Percentiles rank a stretch among this genome's conserved stretches.
Evolutionary conservation across 192 early-diverging fungal genomes (phyloP).

Genomic region (Linnemannia exigua): DNA sequence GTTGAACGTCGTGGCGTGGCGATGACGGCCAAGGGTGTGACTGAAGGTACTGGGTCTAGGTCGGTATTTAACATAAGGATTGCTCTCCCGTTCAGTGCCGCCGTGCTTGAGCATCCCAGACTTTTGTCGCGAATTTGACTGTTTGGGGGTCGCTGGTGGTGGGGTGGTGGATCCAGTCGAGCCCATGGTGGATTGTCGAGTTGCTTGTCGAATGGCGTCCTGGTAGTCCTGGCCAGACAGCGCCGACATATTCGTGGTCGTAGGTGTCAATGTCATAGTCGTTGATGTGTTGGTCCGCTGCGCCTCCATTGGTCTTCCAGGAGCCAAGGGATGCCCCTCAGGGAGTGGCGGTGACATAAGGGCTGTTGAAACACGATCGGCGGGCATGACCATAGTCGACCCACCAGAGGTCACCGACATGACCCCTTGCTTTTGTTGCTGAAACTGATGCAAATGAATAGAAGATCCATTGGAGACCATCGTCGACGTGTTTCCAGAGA

Average conservation of each 20-base stretch:
- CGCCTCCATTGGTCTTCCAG: neutral
- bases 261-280: slow-evolving; percentile 6
- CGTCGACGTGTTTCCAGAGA: slow-evolving; percentile 21
- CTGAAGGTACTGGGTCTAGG: neutral
- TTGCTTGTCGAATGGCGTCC: neutral
- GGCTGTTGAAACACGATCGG: neutral
- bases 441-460: neutral
- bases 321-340: neutral
- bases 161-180: neutral
- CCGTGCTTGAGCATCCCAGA: slow-evolving; percentile 5
- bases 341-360: neutral
- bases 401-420: slow-evolving; percentile 25
- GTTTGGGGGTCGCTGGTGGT: neutral
- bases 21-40: neutral
- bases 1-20: neutral
- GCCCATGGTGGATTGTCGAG: slow-evolving; percentile 15
- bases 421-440: slow-evolving; percentile 20
- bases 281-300: slow-evolving; percentile 19
- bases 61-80: slow-evolving; percentile 20
- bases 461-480: slow-evolving; percentile 29
- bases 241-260: slow-evolving; percentile 6
- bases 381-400: slow-evolving; percentile 8
- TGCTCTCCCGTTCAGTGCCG: slow-evolving; percentile 21
- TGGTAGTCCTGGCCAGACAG: neutral
- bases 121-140: neutral